Evolutionary conservation across 257 asterid species (phyloP).

Genomic region (Parsonsia alboflavescens): DNA sequence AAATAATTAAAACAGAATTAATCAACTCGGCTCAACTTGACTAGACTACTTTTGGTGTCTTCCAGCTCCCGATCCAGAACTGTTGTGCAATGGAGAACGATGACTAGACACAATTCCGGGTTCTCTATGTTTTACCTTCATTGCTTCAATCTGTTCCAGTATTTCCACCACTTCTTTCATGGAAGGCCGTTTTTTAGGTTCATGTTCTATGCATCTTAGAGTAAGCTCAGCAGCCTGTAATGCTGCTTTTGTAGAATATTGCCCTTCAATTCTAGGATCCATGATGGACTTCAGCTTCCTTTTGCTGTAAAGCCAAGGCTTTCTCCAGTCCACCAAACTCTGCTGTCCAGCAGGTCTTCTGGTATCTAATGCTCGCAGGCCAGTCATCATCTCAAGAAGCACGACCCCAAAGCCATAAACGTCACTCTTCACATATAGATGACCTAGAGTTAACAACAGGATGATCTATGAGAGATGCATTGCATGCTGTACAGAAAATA

Average conservation of each 20-base stretch:
- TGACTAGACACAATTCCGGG: slow-evolving; percentile 12
- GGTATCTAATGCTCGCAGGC: slow-evolving; percentile 35
- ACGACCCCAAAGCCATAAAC: slow-evolving; percentile 49
- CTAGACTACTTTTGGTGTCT: slow-evolving; percentile 7
- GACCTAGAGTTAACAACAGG: slow-evolving; percentile 25
- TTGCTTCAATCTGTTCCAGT: slow-evolving; percentile 36
- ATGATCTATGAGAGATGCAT: not conserved
- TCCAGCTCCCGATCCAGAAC: slow-evolving; percentile 21
- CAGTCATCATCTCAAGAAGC: slow-evolving; percentile 40
- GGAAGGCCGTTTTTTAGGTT: slow-evolving; percentile 39
- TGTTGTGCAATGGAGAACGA: slow-evolving; percentile 17
- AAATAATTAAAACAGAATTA: slow-evolving; percentile 2
- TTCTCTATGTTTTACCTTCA: slow-evolving; percentile 23
- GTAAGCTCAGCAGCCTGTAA: slow-evolving; percentile 29
- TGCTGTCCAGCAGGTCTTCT: slow-evolving; percentile 30
- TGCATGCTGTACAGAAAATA: not conserved
- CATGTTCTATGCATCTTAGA: slow-evolving; percentile 34
- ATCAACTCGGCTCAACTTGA: slow-evolving; percentile 6
- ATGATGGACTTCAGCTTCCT: slow-evolving; percentile 31
- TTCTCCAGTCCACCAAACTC: slow-evolving; percentile 34
- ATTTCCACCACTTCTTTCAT: slow-evolving; percentile 40
- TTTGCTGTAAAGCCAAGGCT: slow-evolving; percentile 26
- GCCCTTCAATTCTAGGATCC: slow-evolving; percentile 42
- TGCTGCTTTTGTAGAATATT: slow-evolving; percentile 34
- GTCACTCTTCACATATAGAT: slow-evolving; percentile 42